phyloP scores from a whole-genome alignment of 2,329 filamentous ascomycete genomes.

The Coniochaeta sp. region DNA sequence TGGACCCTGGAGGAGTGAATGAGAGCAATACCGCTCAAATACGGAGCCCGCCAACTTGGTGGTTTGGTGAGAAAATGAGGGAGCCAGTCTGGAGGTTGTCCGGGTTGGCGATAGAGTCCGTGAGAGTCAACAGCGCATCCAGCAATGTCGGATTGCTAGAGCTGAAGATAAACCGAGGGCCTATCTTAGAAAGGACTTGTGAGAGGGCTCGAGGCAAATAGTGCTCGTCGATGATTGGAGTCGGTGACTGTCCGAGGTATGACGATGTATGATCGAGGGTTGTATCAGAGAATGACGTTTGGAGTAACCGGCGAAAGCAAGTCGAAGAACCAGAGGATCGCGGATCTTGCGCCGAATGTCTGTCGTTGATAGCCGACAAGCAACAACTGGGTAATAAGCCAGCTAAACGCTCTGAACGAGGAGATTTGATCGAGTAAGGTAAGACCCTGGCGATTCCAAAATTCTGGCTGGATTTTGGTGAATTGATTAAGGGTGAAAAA shows the following conservation, averaged over 20 bases:
- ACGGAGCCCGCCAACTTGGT: conserved; percentile 31
- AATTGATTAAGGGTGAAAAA: background rate
- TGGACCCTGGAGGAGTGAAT: conserved; percentile 80
- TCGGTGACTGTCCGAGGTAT: background rate
- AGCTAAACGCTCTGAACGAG: background rate
- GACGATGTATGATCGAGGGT: background rate
- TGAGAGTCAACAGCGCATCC: conserved; percentile 2
- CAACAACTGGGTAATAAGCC: background rate
- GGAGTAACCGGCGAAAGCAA: background rate
- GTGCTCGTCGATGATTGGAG: background rate
- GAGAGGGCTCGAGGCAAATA: background rate
- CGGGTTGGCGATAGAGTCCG: background rate
- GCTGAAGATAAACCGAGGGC: background rate
- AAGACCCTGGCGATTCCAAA: background rate
- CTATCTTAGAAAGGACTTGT: background rate
- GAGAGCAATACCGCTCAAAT: conserved; percentile 63
- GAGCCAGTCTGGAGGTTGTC: background rate
- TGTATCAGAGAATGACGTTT: background rate
- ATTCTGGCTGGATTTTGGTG: background rate
- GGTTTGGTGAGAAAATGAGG: conserved; percentile 7
- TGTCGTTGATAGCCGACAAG: background rate
- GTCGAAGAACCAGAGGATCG: too few relatives aligned
- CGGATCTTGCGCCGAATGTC: background rate
- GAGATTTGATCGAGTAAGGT: background rate
- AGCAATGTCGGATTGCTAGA: background rate